Evolutionary conservation across 768 basidiomycete species (phyloP).

Genomic region (Phaffia tasmanica): DNA sequence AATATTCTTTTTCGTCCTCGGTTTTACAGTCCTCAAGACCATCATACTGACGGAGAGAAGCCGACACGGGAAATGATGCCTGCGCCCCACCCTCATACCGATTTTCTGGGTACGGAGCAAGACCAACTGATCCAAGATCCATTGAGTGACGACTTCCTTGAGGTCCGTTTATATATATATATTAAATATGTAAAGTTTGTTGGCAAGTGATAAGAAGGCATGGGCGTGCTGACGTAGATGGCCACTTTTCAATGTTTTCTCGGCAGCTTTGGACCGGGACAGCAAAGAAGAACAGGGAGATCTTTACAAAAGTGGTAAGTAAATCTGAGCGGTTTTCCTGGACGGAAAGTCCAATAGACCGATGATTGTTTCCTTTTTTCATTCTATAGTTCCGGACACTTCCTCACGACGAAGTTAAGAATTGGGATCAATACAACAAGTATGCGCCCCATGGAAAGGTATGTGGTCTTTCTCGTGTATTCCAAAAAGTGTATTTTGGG

Average conservation of each 20-base stretch:
- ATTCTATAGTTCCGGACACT: constrained; percentile 20
- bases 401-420: constrained; percentile 67
- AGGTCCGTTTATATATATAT: background rate
- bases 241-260: background rate
- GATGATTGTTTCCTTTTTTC: background rate
- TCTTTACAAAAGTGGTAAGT: constrained; percentile 65
- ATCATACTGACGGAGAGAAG: constrained; percentile 17
- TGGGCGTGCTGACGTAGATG: background rate
- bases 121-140: constrained; percentile 70
- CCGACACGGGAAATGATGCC: constrained; percentile 52
- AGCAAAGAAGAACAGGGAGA: constrained; percentile 66
- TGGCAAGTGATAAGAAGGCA: no score
- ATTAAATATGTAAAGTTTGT: no score
- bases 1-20: background rate
- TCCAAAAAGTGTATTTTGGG: background rate
- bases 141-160: constrained; percentile 49
- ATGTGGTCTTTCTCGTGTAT: constrained; percentile 24
- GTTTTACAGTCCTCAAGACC: constrained; percentile 40
- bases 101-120: constrained; percentile 45
- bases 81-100: constrained; percentile 55
- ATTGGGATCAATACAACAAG: constrained; percentile 65
- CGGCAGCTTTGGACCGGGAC: constrained; percentile 52
- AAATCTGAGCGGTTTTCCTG: no score
- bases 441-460: constrained; percentile 36
- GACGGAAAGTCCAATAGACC: background rate